phyloP scores from a whole-genome alignment of 139 green algal species.

The Diplosphaera chodatii region DNA sequence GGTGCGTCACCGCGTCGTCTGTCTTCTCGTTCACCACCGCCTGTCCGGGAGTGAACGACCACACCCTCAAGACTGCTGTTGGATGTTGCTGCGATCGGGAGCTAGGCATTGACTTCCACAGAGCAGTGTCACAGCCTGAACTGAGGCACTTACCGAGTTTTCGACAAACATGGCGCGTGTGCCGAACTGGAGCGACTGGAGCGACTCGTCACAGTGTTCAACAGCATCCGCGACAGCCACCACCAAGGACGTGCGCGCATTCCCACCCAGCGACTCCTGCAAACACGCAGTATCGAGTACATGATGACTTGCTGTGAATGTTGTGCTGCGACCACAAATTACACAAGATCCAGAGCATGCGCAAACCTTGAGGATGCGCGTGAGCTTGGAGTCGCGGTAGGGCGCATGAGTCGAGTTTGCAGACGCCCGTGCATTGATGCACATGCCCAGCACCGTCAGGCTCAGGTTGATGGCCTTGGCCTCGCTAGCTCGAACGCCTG shows the following conservation, averaged over 20 bases:
- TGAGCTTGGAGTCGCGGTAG: conserved; percentile 83
- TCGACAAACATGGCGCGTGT: conserved; percentile 68
- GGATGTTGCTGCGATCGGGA: no score
- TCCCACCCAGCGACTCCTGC: conserved; percentile 50
- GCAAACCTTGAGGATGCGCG: conserved; percentile 58
- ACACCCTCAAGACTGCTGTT: no score
- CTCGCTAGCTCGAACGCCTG: conserved; percentile 57
- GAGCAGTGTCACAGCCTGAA: no score
- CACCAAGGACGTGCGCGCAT: conserved; percentile 51
- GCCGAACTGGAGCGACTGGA: conserved; percentile 75
- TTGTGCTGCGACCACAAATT: no score
- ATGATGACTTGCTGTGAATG: no score
- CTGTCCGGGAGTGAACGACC: no score
- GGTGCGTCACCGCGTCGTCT: conserved; percentile 19
- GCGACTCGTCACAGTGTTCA: conserved; percentile 69
- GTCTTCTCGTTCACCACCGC: conserved; percentile 62
- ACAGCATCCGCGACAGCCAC: conserved; percentile 49
- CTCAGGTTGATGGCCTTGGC: conserved; percentile 72
- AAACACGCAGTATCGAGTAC: no score
- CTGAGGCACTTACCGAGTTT: conserved; percentile 48
- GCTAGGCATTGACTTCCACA: no score
- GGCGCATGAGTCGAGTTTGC: conserved; percentile 47
- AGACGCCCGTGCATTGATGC: conserved; percentile 52
- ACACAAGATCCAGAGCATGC: no score
- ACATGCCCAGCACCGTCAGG: conserved; percentile 63